Evolutionary conservation across 2,329 filamentous ascomycete genomes (phyloP).

Genomic region (Didymella arachidicola): DNA sequence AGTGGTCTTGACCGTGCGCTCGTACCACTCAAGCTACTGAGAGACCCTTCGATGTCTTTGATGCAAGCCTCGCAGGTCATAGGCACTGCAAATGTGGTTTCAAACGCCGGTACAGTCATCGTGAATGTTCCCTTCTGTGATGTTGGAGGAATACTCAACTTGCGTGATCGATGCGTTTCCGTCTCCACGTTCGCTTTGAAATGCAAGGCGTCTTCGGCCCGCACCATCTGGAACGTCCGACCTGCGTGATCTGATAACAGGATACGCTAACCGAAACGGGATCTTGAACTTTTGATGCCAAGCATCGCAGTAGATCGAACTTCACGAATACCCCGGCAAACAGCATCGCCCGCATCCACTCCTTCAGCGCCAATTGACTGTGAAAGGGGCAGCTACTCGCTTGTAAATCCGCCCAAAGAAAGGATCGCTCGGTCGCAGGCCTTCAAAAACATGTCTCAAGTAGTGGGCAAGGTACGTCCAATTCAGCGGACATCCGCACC

Average conservation of each 20-base stretch:
- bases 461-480: conserved; percentile 72
- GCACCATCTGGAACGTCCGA: conserved; percentile 18
- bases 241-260: conserved; percentile 13
- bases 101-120: conserved; percentile 47
- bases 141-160: conserved; percentile 1
- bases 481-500: conserved; percentile 33
- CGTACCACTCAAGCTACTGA: conserved; percentile 75
- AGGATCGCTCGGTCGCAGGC: conserved; percentile 32
- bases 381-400: not conserved
- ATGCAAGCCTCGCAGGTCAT: conserved; percentile 91
- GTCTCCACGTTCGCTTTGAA: conserved; percentile 42
- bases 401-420: not conserved
- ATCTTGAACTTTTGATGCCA: conserved; percentile 17
- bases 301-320: conserved; percentile 11
- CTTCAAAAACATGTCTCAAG: conserved; percentile 73
- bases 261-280: not conserved
- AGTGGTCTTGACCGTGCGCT: conserved; percentile 24
- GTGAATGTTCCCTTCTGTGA: conserved; percentile 7
- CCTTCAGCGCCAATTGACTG: not conserved
- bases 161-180: conserved; percentile 23
- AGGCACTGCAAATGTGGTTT: conserved; percentile 95
- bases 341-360: conserved; percentile 9
- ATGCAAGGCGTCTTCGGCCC: conserved; percentile 39
- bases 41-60: conserved; percentile 80
- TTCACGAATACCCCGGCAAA: conserved; percentile 22